These are phyloP conservation scores for Vigna trinervia DNA, from an alignment of 306 rosid genomes.

Conservation along the genomic window DNA sequence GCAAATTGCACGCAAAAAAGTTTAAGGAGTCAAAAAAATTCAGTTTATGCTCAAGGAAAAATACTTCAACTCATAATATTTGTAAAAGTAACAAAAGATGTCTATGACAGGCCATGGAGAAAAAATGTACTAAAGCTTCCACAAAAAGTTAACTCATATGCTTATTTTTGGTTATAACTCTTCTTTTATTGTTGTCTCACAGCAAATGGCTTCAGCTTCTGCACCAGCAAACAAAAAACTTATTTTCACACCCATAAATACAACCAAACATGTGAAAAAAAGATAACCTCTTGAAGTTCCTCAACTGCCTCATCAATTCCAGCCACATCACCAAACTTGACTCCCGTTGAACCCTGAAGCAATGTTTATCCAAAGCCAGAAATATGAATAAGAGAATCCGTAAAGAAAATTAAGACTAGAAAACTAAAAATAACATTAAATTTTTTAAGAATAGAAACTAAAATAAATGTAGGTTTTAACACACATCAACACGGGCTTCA, in stretches of 20 bases:
- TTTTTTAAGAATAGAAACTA: slow-evolving; percentile 32
- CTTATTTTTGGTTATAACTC: background rate
- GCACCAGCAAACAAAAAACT: slow-evolving; percentile 16
- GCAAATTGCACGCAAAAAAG: slow-evolving; percentile 17
- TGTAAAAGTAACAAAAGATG: slow-evolving; percentile 4
- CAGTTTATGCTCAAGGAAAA: slow-evolving; percentile 9
- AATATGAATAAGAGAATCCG: slow-evolving; percentile 41
- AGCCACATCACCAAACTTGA: slow-evolving; percentile 88
- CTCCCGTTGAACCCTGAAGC: slow-evolving; percentile 95
- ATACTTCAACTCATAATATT: background rate
- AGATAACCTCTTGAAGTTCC: slow-evolving; percentile 91
- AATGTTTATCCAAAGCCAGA: slow-evolving; percentile 42
- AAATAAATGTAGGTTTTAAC: slow-evolving; percentile 43
- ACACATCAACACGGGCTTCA: slow-evolving; percentile 99
- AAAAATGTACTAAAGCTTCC: background rate
- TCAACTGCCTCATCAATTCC: slow-evolving; percentile 99
- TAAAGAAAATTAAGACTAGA: slow-evolving; percentile 29
- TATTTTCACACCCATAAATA: background rate
- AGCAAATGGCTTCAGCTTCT: slow-evolving; percentile 9
- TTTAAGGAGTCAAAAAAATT: slow-evolving; percentile 9
- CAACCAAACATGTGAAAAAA: slow-evolving; percentile 39
- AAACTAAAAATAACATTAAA: slow-evolving; percentile 30
- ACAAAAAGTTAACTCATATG: background rate
- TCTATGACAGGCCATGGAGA: background rate
- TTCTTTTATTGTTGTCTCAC: background rate